Percentiles rank a stretch among this genome's conserved stretches.
Evolutionary conservation across 495 filamentous ascomycete species (phyloP).

Genomic region (Venustampulla echinocandica): DNA sequence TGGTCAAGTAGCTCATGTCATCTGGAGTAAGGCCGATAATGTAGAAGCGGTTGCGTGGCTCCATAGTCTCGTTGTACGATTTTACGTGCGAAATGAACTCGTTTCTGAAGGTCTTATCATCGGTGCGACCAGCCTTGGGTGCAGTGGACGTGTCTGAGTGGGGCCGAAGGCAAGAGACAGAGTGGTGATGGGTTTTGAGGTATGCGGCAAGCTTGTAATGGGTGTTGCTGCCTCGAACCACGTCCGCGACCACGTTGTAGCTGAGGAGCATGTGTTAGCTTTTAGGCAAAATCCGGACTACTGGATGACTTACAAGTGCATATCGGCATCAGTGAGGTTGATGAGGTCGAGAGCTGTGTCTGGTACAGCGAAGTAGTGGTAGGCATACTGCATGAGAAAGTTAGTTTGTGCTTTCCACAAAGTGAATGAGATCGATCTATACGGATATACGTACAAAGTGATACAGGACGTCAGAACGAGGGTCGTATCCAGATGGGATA

Average conservation of each 20-base stretch:
- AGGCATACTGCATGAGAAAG: background rate
- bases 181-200: background rate
- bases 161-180: background rate
- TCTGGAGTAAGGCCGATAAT: background rate
- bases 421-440: background rate
- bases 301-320: background rate
- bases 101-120: background rate
- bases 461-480: background rate
- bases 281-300: background rate
- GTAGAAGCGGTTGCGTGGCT: background rate
- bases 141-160: background rate
- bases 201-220: conserved; percentile 3
- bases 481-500: background rate
- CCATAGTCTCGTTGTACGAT: background rate
- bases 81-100: background rate
- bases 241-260: background rate
- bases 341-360: background rate
- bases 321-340: background rate
- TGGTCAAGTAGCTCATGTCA: no score
- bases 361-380: background rate
- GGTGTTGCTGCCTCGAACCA: background rate
- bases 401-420: background rate
- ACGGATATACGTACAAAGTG: background rate
- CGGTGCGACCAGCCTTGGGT: background rate
- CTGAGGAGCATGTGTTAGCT: background rate